phyloP scores from a whole-genome alignment of 495 filamentous ascomycete genomes.

The Tricharina praecox region DNA sequence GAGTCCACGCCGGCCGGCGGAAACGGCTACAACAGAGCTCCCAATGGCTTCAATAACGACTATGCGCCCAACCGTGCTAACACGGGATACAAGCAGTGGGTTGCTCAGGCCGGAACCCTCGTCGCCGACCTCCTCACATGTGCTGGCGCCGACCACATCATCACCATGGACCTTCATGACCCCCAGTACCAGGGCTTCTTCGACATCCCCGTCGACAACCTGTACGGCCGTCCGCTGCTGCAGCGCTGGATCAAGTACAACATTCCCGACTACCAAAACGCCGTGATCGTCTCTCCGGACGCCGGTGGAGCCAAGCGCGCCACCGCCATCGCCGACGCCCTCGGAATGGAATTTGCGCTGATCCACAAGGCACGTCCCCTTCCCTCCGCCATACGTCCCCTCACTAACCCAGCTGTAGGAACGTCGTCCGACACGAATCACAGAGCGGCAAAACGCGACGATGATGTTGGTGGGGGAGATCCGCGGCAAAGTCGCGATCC shows the following conservation, averaged over 20 bases:
- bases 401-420: conserved; percentile 43
- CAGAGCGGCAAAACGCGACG: conserved; percentile 83
- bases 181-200: conserved; percentile 99
- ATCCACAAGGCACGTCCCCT: conserved; percentile 71
- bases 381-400: neutral
- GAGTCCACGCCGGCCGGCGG: conserved; percentile 33
- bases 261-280: conserved; percentile 71
- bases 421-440: conserved; percentile 85
- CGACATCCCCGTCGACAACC: conserved; percentile 92
- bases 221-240: conserved; percentile 74
- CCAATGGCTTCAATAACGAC: conserved; percentile 39
- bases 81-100: conserved; percentile 94
- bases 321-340: conserved; percentile 85
- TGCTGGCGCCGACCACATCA: conserved; percentile 89
- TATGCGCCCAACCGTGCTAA: conserved; percentile 36
- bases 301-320: conserved; percentile 93
- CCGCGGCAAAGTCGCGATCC: conserved; percentile 58
- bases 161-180: conserved; percentile 95
- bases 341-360: conserved; percentile 84
- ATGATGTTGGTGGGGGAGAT: conserved; percentile 98
- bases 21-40: conserved; percentile 24
- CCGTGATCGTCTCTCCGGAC: conserved; percentile 89
- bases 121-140: conserved; percentile 89
- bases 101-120: conserved; percentile 89
- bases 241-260: conserved; percentile 78